Percentiles rank a stretch among this genome's conserved stretches.
Conservation (phyloP, 495 filamentous ascomycete genomes). For the Aspergillus cavernicola region DNA sequence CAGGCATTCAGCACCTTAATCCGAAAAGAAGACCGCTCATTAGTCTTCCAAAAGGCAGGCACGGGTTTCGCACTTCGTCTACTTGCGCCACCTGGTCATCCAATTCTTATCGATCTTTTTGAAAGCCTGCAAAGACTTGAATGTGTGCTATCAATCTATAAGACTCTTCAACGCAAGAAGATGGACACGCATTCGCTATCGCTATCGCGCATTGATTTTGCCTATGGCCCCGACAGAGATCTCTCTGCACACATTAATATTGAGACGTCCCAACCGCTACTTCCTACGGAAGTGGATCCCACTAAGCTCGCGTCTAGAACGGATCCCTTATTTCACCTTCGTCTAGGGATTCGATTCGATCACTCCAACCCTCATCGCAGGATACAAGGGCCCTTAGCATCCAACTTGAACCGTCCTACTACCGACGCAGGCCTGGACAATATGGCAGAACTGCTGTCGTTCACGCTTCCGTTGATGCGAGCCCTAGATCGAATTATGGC, state of each 20-base stretch:
- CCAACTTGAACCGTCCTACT: slow-evolving; percentile 53
- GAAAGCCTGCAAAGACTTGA: slow-evolving; percentile 42
- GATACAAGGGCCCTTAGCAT: slow-evolving; percentile 60
- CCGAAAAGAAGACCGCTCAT: slow-evolving; percentile 27
- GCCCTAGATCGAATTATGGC: slow-evolving; percentile 51
- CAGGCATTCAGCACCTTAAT: slow-evolving; percentile 25
- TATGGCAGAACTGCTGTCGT: slow-evolving; percentile 49
- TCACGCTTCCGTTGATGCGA: slow-evolving; percentile 66
- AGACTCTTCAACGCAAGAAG: slow-evolving; percentile 34
- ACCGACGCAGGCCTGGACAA: slow-evolving; percentile 47
- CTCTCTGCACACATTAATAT: slow-evolving; percentile 33
- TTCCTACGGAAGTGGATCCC: slow-evolving; percentile 22
- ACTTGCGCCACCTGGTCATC: slow-evolving; percentile 33
- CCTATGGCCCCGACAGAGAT: slow-evolving; percentile 30
- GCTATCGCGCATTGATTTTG: slow-evolving; percentile 34
- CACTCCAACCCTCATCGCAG: slow-evolving; percentile 71
- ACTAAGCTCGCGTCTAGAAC: slow-evolving; percentile 19
- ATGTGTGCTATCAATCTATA: slow-evolving; percentile 37
- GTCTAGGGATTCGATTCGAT: slow-evolving; percentile 48
- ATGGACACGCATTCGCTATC: slow-evolving; percentile 33
- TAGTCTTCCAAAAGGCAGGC: slow-evolving; percentile 33
- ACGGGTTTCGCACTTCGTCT: slow-evolving; percentile 41
- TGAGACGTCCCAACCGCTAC: slow-evolving; percentile 18
- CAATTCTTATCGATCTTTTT: slow-evolving; percentile 33
- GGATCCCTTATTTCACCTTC: slow-evolving; percentile 29